Evolutionary conservation across 1,284 basidiomycete species (phyloP).

Genomic region (Irpex rosettiformis): DNA sequence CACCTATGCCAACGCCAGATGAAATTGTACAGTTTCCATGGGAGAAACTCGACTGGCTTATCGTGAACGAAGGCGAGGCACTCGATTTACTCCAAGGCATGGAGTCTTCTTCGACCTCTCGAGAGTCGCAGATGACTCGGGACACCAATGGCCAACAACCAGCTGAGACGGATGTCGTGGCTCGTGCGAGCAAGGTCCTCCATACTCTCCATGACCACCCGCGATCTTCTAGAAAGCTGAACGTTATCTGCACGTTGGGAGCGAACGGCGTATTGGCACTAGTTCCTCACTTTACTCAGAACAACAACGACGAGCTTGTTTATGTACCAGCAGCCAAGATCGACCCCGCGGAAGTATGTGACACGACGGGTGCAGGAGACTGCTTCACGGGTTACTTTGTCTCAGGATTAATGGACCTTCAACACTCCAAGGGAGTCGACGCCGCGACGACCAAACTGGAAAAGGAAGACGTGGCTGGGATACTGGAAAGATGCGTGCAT

Average conservation of each 20-base stretch:
- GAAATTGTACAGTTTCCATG: constrained; percentile 43
- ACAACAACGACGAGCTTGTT: constrained; percentile 23
- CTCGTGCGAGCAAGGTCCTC: constrained; percentile 14
- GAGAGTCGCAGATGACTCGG: too few species aligned
- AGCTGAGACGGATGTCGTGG: background rate
- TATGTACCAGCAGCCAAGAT: constrained; percentile 44
- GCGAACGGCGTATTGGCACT: constrained; percentile 42
- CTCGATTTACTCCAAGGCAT: constrained; percentile 31
- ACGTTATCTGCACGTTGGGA: constrained; percentile 55
- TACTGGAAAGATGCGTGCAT: constrained; percentile 39
- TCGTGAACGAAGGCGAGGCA: constrained; percentile 53
- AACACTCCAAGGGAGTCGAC: constrained; percentile 12
- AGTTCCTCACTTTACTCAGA: constrained; percentile 14
- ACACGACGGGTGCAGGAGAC: constrained; percentile 61
- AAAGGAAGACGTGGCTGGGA: constrained; percentile 28
- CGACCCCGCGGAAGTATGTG: constrained; percentile 32
- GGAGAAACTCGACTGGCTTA: constrained; percentile 46
- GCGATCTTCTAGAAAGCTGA: constrained; percentile 20
- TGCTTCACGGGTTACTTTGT: constrained; percentile 60
- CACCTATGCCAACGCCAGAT: constrained; percentile 40
- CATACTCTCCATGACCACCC: constrained; percentile 13
- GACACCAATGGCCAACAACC: background rate
- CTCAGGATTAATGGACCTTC: constrained; percentile 43
- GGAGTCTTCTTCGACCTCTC: constrained; percentile 1
- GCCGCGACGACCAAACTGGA: constrained; percentile 17